Evolutionary conservation across 2,329 filamentous ascomycete species (phyloP).

Genomic region (Aspergillus pseudoterreus): DNA sequence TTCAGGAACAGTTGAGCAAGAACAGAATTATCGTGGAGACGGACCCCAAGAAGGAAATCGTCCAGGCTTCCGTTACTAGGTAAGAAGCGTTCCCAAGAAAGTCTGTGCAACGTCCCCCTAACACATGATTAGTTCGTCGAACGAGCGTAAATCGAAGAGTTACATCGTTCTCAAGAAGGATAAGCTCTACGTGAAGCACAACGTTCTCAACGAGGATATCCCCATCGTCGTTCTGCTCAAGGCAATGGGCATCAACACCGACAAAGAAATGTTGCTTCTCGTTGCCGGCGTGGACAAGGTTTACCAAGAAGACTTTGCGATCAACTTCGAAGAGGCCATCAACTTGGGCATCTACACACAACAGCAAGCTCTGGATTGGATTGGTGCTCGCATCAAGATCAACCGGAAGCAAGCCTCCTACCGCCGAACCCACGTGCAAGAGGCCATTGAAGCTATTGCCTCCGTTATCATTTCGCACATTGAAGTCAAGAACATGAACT

Average conservation of each 20-base stretch:
- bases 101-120: conserved; percentile 7
- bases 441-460: conserved; percentile 87
- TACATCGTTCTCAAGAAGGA: conserved; percentile 95
- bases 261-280: conserved; percentile 90
- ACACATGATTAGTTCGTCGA: conserved; percentile 69
- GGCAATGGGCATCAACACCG: conserved; percentile 87
- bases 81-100: conserved; percentile 18
- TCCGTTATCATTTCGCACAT: conserved; percentile 95
- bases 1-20: conserved; percentile 98
- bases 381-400: conserved; percentile 84
- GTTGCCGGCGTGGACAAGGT: conserved; percentile 81
- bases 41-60: conserved; percentile 84
- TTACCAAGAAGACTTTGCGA: conserved; percentile 91
- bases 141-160: conserved; percentile 96
- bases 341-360: conserved; percentile 85
- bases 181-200: conserved; percentile 82
- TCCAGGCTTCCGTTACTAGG: conserved; percentile 88
- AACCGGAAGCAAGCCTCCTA: conserved; percentile 60
- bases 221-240: conserved; percentile 92
- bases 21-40: conserved; percentile 97
- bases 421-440: conserved; percentile 79
- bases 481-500: conserved; percentile 84
- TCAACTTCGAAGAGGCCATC: conserved; percentile 91
- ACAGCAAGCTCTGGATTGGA: conserved; percentile 90
- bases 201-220: conserved; percentile 88